Base-by-base conservation (phyloP, 2,329 filamentous ascomycete species). In the Monosporascus sp. region DNA sequence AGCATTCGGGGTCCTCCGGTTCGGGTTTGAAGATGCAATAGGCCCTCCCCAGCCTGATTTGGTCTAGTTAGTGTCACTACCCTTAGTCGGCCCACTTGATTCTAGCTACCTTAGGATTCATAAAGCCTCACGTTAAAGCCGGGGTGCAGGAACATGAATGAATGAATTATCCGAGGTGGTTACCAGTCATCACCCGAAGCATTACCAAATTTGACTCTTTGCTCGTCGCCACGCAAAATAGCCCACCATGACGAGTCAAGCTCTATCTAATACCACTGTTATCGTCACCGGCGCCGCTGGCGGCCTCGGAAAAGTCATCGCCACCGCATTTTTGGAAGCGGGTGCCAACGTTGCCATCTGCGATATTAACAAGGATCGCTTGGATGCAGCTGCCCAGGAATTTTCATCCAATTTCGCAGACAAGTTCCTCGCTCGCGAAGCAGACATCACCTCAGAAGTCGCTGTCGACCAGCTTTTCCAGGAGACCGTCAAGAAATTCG, bases 391-490 rank as follows among this genome's bases (percentile, higher is more conserved):
- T 1, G 9, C 11, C 4, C 17, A 22, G 6, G 43, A 31, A 14
- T 24, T 46, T 17, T 26, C 24, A 7, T 7, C 43, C 43, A 6
- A 7, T 7, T 46, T 46, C 43, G 22, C 22, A 9, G 43, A 27
- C 22, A 26, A 27, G 24, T 27, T 46, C 43, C 43, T 46, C 24
- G 43, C 43, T n/a, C 43, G 43, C 14, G 43, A 26, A 24, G 43
- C 24, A 14, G 43, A 46, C 22, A 27, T 24, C 22, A 53, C 58
- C 3, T 57, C 53, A 1, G 50, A 54, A 2, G 34, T 40, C 1
- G 55, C 54, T 22, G 57, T 61, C 6, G 56, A 61, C 14, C 52
- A 56, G 5, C 53, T 58, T 2, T 19, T 61, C 43, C 34, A 48
- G 3, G 46, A 50, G 3, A 53, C 58, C 1, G 14, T 60, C 1